phyloP scores from a whole-genome alignment of 768 basidiomycete genomes.

The Tylopilus cervinicoccineus region DNA sequence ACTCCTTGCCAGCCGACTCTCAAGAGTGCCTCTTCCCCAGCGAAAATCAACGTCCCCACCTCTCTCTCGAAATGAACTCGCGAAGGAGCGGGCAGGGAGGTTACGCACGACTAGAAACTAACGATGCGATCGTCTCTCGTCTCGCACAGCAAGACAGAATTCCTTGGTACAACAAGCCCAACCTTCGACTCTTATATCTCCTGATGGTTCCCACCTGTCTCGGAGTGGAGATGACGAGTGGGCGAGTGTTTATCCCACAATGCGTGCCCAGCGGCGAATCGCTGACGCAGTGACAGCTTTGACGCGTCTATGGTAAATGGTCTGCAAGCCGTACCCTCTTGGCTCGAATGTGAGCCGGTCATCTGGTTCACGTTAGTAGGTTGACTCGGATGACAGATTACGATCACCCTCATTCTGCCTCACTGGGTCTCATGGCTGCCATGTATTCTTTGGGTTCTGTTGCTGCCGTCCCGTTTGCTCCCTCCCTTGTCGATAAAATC shows the following conservation, averaged over 20 bases:
- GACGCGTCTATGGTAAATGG: conserved; percentile 60
- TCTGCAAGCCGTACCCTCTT: conserved; percentile 54
- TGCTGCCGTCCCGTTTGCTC: conserved; percentile 41
- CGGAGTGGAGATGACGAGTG: conserved; percentile 12
- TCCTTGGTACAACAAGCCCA: conserved; percentile 61
- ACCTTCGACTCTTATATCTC: conserved; percentile 51
- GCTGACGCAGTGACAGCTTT: conserved; percentile 8
- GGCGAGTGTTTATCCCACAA: conserved; percentile 1
- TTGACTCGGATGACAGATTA: conserved; percentile 38
- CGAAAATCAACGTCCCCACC: too few relatives aligned
- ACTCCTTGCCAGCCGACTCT: too few relatives aligned
- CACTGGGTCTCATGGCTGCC: conserved; percentile 30
- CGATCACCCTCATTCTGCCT: conserved; percentile 47
- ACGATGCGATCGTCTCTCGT: conserved; percentile 9
- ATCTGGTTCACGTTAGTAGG: background rate
- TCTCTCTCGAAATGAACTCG: conserved; percentile 1
- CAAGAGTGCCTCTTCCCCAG: too few relatives aligned
- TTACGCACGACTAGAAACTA: background rate
- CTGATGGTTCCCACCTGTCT: conserved; percentile 43
- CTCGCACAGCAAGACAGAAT: conserved; percentile 38
- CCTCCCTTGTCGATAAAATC: conserved; percentile 1
- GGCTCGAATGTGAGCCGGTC: conserved; percentile 44
- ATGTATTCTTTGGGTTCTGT: conserved; percentile 59
- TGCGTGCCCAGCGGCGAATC: background rate
- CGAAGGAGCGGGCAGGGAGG: background rate